Evolutionary conservation across 1,284 basidiomycete species (phyloP).

Genomic region (Marasmius oreades): DNA sequence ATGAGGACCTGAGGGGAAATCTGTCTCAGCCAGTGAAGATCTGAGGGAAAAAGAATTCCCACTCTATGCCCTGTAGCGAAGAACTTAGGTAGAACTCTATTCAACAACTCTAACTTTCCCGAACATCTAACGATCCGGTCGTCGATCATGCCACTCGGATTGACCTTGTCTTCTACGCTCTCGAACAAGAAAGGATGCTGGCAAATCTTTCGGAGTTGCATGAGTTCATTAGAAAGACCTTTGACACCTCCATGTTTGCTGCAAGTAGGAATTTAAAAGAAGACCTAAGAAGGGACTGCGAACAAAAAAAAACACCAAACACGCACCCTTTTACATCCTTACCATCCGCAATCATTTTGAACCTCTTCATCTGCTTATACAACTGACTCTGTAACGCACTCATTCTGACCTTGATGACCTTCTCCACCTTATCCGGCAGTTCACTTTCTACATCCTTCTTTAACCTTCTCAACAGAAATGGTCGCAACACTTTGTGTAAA

Average conservation of each 20-base stretch:
- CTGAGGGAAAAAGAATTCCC: constrained; percentile 18
- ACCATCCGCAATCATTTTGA: constrained; percentile 93
- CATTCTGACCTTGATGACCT: constrained; percentile 99
- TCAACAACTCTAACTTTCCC: constrained; percentile 96
- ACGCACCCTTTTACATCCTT: constrained; percentile 72
- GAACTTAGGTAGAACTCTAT: constrained; percentile 92
- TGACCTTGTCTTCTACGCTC: constrained; percentile 91
- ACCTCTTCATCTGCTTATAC: constrained; percentile 98
- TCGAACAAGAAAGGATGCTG: constrained; percentile 97
- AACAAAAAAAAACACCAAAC: constrained; percentile 10
- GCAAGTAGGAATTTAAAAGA: constrained; percentile 11
- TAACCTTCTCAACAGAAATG: constrained; percentile 92
- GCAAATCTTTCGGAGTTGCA: constrained; percentile 99
- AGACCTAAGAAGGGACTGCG: not conserved
- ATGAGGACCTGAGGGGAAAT: constrained; percentile 73
- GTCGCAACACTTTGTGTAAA: constrained; percentile 96
- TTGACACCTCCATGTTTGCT: constrained; percentile 79
- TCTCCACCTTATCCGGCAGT: constrained; percentile 98
- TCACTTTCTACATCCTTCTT: constrained; percentile 99
- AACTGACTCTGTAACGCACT: constrained; percentile 91
- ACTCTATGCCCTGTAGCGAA: constrained; percentile 92
- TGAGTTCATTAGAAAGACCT: constrained; percentile 94
- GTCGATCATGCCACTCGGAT: constrained; percentile 77
- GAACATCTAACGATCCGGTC: constrained; percentile 86
- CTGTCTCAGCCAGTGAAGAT: constrained; percentile 7